Evolutionary conservation across 495 filamentous ascomycete species (phyloP).

Genomic region (Amphirosellinia nigrospora): DNA sequence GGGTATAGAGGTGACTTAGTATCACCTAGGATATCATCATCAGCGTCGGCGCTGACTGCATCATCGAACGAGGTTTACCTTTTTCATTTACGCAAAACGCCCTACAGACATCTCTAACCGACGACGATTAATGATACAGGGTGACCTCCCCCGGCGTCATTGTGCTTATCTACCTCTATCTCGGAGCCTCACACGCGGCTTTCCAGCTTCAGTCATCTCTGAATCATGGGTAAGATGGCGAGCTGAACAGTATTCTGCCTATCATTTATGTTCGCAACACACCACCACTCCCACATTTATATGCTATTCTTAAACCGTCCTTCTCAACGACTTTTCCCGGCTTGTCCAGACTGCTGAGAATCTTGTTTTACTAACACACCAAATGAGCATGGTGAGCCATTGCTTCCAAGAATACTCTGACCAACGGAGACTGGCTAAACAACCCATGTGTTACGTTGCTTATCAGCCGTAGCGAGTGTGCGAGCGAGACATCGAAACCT

Average conservation of each 20-base stretch:
- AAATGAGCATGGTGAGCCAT: neutral
- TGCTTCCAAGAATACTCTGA: neutral
- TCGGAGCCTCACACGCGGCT: neutral
- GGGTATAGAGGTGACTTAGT: slow-evolving; percentile 12
- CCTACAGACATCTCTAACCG: neutral
- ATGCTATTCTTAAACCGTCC: slow-evolving; percentile 2
- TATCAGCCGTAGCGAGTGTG: neutral
- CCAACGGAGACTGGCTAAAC: neutral
- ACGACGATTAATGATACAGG: neutral
- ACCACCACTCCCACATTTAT: neutral
- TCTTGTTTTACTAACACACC: neutral
- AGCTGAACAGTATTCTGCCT: neutral
- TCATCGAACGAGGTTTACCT: neutral
- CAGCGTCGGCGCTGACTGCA: slow-evolving; percentile 18
- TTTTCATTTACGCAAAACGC: slow-evolving; percentile 2
- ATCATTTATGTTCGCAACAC: neutral
- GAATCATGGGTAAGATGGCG: neutral
- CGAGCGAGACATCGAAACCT: neutral
- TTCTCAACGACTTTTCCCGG: neutral
- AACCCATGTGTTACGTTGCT: neutral
- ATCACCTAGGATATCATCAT: neutral
- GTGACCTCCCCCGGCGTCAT: neutral
- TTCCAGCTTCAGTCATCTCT: neutral
- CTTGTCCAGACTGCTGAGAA: neutral
- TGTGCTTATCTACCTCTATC: neutral